Conservation (phyloP, 371 early-diverging fungal species). For the Gilbertella persicaria region DNA sequence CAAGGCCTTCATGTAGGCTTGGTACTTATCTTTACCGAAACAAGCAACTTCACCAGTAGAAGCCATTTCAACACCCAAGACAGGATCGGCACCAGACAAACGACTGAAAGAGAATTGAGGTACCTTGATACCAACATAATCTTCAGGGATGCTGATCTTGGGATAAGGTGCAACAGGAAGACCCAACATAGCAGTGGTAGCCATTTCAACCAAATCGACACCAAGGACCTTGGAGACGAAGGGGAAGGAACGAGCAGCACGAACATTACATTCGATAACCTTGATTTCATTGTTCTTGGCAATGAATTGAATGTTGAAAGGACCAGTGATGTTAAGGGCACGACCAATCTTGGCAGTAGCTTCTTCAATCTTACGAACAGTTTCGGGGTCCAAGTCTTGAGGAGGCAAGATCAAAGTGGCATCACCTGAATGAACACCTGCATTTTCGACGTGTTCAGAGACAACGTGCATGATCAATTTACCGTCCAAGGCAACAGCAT, state of each 20-base stretch:
- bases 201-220: slow-evolving; percentile 91
- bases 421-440: slow-evolving; percentile 97
- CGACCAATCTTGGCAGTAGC: slow-evolving; percentile 88
- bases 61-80: slow-evolving; percentile 97
- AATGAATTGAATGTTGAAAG: slow-evolving; percentile 96
- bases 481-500: slow-evolving; percentile 91
- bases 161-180: slow-evolving; percentile 76
- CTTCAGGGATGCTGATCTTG: slow-evolving; percentile 53
- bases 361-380: slow-evolving; percentile 80
- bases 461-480: slow-evolving; percentile 87
- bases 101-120: slow-evolving; percentile 96
- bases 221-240: slow-evolving; percentile 93
- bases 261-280: slow-evolving; percentile 96
- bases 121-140: slow-evolving; percentile 91
- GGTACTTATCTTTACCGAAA: slow-evolving; percentile 93
- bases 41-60: slow-evolving; percentile 98
- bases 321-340: slow-evolving; percentile 92
- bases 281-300: slow-evolving; percentile 93
- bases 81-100: slow-evolving; percentile 93
- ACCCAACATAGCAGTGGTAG: slow-evolving; percentile 88
- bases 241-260: slow-evolving; percentile 95
- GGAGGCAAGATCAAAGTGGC: slow-evolving; percentile 93
- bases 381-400: slow-evolving; percentile 87
- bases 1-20: slow-evolving; percentile 93
- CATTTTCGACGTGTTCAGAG: slow-evolving; percentile 95